A percentile compares a stretch with the other conserved stretches of the same genome.
Conservation (phyloP, 768 basidiomycete genomes). For the Phylloporus arenicola region DNA sequence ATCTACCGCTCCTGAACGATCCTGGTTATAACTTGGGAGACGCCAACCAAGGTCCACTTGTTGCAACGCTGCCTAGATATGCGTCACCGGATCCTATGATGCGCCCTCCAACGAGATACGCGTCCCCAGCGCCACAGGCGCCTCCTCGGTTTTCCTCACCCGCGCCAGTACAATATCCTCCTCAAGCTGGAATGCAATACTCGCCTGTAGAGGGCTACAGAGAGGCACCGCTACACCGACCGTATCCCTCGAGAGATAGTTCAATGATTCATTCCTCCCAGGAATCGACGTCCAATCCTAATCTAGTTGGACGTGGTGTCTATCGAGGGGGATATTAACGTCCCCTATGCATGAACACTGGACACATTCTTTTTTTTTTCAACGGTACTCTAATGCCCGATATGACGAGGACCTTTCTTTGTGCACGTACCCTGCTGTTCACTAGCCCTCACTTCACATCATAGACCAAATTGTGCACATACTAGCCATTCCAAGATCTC, state of each 20-base stretch:
- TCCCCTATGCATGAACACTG: background rate
- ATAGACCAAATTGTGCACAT: slow-evolving; percentile 2
- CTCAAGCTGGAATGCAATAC: slow-evolving; percentile 21
- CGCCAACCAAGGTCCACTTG: slow-evolving; percentile 7
- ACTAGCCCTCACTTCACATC: slow-evolving; percentile 11
- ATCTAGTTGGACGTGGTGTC: slow-evolving; percentile 27
- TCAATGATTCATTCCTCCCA: slow-evolving; percentile 9
- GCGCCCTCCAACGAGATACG: slow-evolving; percentile 24
- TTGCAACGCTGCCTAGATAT: slow-evolving; percentile 25
- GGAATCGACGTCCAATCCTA: slow-evolving; percentile 19
- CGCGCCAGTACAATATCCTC: slow-evolving; percentile 40
- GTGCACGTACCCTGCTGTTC: slow-evolving; percentile 4
- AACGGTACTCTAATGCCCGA: slow-evolving; percentile 9
- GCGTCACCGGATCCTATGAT: slow-evolving; percentile 15
- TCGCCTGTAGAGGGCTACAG: slow-evolving; percentile 36
- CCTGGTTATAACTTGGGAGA: slow-evolving; percentile 15
- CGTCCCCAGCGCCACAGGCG: slow-evolving; percentile 28
- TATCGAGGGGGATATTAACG: slow-evolving; percentile 21
- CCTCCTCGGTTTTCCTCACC: slow-evolving; percentile 30
- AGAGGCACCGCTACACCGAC: slow-evolving; percentile 63
- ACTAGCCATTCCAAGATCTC: slow-evolving; percentile 10
- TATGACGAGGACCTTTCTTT: slow-evolving; percentile 13
- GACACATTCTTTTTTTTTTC: background rate
- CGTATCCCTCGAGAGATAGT: slow-evolving; percentile 29
- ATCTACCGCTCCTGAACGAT: slow-evolving; percentile 54